These are phyloP conservation scores for Linum tenue DNA, from an alignment of 345 rosid genomes.

Conservation along the genomic window DNA sequence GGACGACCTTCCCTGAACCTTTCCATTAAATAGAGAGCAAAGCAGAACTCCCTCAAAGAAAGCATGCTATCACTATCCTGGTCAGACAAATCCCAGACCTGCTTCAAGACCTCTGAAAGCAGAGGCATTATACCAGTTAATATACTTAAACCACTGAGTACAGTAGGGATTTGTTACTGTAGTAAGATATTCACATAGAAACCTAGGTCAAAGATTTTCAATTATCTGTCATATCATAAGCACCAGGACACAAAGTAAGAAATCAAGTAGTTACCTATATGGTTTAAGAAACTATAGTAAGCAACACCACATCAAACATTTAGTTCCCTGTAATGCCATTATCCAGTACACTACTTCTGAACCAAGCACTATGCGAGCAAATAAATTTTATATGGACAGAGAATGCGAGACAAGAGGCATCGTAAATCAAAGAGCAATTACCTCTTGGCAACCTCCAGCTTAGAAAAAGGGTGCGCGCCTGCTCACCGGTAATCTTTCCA, in stretches of 20 bases:
- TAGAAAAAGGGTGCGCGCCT: slow-evolving; percentile 83
- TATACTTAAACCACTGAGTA: not conserved
- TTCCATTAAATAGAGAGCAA: slow-evolving; percentile 94
- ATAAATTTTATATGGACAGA: not conserved
- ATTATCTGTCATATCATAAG: not conserved
- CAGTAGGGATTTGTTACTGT: not conserved
- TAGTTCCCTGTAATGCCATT: not conserved
- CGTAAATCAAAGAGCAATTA: slow-evolving; percentile 21
- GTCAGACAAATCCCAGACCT: slow-evolving; percentile 97
- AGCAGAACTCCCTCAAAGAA: slow-evolving; percentile 94
- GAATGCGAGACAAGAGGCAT: not conserved
- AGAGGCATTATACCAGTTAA: not conserved
- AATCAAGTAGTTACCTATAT: not conserved
- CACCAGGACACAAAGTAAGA: not conserved
- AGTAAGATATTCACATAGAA: not conserved
- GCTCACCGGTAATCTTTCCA: slow-evolving; percentile 91
- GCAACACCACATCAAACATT: not conserved
- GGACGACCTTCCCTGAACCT: slow-evolving; percentile 86
- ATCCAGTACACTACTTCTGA: not conserved
- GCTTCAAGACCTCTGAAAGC: slow-evolving; percentile 79
- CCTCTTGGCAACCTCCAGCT: slow-evolving; percentile 99
- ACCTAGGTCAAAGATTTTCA: not conserved
- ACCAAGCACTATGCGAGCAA: not conserved
- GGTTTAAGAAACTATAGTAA: not conserved
- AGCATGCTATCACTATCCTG: slow-evolving; percentile 99